Conservation (phyloP, 75 land plant species). For the Azolla pinnata region DNA sequence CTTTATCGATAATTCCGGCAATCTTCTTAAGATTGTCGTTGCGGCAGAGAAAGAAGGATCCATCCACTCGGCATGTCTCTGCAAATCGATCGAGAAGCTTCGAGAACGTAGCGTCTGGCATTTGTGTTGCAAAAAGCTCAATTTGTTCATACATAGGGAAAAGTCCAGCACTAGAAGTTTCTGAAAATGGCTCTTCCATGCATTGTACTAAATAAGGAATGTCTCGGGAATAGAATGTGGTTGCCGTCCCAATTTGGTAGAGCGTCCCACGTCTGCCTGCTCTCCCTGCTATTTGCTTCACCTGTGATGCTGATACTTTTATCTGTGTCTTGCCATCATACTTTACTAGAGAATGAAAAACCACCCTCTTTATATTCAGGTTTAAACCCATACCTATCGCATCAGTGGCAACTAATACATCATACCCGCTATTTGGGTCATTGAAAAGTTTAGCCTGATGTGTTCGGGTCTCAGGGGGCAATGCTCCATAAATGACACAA, state of each 20-base stretch:
- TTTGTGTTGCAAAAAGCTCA: constrained; percentile 82
- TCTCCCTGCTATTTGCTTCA: constrained; percentile 97
- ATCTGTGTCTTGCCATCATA: constrained; percentile 70
- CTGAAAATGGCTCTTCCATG: constrained; percentile 67
- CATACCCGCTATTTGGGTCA: constrained; percentile 71
- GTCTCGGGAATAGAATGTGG: constrained; percentile 62
- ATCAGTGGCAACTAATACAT: constrained; percentile 96
- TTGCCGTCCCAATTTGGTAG: constrained; percentile 78
- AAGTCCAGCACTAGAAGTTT: constrained; percentile 66
- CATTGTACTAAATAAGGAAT: constrained; percentile 69
- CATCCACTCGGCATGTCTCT: constrained; percentile 72
- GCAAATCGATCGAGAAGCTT: constrained; percentile 70
- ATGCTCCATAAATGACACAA: constrained; percentile 94
- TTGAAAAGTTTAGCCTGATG: constrained; percentile 90
- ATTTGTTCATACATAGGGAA: constrained; percentile 90
- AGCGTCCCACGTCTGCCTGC: constrained; percentile 86
- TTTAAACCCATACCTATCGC: constrained; percentile 98
- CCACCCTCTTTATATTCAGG: constrained; percentile 78
- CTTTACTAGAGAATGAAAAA: constrained; percentile 65
- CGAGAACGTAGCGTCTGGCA: constrained; percentile 46
- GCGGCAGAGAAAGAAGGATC: constrained; percentile 71
- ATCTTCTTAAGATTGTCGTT: constrained; percentile 71
- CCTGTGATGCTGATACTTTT: constrained; percentile 72
- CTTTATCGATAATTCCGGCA: constrained; percentile 78
- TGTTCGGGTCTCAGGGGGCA: constrained; percentile 92